phyloP scores from a whole-genome alignment of 345 rosid species.

The Citrus trifoliata region DNA sequence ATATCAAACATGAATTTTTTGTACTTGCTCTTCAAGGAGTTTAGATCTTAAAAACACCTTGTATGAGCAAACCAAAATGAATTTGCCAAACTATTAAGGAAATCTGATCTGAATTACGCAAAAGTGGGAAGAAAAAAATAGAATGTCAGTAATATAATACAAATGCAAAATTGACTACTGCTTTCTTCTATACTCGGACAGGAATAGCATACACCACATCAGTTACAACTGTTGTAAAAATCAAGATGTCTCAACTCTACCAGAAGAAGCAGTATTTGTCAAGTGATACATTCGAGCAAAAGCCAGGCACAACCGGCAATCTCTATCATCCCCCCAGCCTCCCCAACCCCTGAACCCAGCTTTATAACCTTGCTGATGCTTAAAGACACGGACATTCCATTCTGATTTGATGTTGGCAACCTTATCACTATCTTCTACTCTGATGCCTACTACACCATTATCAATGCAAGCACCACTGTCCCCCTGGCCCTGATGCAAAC shows the following conservation, averaged over 20 bases:
- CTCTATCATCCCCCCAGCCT: slow-evolving; percentile 97
- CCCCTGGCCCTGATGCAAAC: slow-evolving; percentile 92
- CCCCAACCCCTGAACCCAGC: slow-evolving; percentile 99
- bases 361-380: slow-evolving; percentile 86
- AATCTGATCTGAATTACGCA: neutral
- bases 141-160: neutral
- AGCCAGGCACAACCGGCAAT: slow-evolving; percentile 68
- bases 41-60: neutral
- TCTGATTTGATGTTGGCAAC: slow-evolving; percentile 50
- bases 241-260: slow-evolving; percentile 16
- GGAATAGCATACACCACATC: slow-evolving; percentile 15
- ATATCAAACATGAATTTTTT: slow-evolving; percentile 2
- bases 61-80: neutral
- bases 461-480: slow-evolving; percentile 65
- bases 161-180: neutral
- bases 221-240: slow-evolving; percentile 18
- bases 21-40: neutral
- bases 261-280: slow-evolving; percentile 12
- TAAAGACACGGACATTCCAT: slow-evolving; percentile 56
- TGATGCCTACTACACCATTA: slow-evolving; percentile 61
- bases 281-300: slow-evolving; percentile 57
- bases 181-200: slow-evolving; percentile 5
- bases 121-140: neutral
- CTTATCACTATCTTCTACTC: slow-evolving; percentile 57
- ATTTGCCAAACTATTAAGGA: neutral